These are phyloP conservation scores for Thielaviopsis euricoi DNA, from an alignment of 2,329 filamentous ascomycete genomes.

Conservation along the genomic window DNA sequence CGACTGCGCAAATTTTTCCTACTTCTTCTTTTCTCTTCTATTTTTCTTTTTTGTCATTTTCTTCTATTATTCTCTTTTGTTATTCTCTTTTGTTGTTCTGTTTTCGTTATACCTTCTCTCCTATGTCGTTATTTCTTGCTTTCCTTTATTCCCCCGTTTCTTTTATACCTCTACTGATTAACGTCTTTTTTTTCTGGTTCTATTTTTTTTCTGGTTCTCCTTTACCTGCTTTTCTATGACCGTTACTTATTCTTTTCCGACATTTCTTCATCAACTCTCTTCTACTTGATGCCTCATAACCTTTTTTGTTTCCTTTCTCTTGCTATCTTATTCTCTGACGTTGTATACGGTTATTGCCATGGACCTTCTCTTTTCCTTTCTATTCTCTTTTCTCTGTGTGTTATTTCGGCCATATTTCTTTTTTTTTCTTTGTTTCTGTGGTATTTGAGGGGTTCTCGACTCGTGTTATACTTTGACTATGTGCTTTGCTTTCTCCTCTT, in stretches of 20 bases:
- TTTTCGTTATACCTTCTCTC: slow-evolving; percentile 1
- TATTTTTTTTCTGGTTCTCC: not conserved
- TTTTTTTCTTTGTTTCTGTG: slow-evolving; percentile 14
- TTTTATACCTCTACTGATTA: slow-evolving; percentile 3
- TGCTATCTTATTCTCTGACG: not conserved
- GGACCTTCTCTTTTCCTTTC: not conserved
- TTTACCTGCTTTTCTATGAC: too few relatives aligned
- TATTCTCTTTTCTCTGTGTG: not conserved
- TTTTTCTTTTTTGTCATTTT: not conserved
- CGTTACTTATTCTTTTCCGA: slow-evolving; percentile 11
- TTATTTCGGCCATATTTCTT: not conserved
- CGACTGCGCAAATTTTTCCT: not conserved
- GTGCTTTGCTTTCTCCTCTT: not conserved
- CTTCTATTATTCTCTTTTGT: not conserved
- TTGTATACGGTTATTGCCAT: not conserved
- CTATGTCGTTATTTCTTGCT: not conserved
- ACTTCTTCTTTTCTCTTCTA: not conserved
- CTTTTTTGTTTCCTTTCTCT: not conserved
- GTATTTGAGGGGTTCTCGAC: slow-evolving; percentile 11
- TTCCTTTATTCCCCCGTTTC: not conserved
- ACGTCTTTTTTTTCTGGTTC: not conserved
- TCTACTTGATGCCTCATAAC: not conserved
- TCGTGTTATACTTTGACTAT: not conserved
- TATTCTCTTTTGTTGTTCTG: not conserved
- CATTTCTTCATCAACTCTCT: slow-evolving; percentile 8